Base-by-base conservation (phyloP, 2,329 filamentous ascomycete species). In the Talaromyces sp. region DNA sequence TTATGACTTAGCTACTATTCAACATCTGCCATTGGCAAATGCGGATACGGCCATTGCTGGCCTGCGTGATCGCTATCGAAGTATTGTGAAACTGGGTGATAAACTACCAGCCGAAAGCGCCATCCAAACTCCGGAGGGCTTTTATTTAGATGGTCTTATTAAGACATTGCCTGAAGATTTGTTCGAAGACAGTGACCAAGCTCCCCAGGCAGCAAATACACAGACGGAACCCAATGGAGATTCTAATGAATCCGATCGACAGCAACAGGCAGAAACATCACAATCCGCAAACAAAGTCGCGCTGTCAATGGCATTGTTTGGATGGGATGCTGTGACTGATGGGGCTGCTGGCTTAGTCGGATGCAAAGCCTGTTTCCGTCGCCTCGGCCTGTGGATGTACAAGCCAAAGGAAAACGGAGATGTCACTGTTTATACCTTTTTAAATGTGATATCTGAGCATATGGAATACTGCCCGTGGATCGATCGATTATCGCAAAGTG, bases 311-410 rank as follows among this genome's bases (percentile, higher is more conserved):
- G 87, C 90, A 10, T 71, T 91, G 17, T 82, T 88, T 53, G 90
- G 90, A 30, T 93, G 90, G 89, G 84, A 90, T 19, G 85, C 87
- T 36, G 61, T 67, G 30, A 63, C 60, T 3, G 74, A 74, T 48
- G 69, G 65, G 30, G 63, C 68, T 24, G 69, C 65, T 9, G 88
- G 90, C 55, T 83, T 93, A 14, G 86, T 89, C 5, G 86, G 86
- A 4, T 99, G 94, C 71, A 82, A 87, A 53, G 89, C 90, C 17
- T 99, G 94, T 69, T 89, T 96, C 66, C 86, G 94, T 54, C 86
- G 92, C 1, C 79, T 97, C 0, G 94, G 94, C 0, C 80, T 99
- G 2, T 99, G 94, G 94, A 88, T 99, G 78, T 97, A 96, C 70
- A 88, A 86, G 65, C 87, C 86, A 70, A 91, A 87, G 71, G 83